Conservation (phyloP, 768 basidiomycete genomes). For the Suillus brevipes region DNA sequence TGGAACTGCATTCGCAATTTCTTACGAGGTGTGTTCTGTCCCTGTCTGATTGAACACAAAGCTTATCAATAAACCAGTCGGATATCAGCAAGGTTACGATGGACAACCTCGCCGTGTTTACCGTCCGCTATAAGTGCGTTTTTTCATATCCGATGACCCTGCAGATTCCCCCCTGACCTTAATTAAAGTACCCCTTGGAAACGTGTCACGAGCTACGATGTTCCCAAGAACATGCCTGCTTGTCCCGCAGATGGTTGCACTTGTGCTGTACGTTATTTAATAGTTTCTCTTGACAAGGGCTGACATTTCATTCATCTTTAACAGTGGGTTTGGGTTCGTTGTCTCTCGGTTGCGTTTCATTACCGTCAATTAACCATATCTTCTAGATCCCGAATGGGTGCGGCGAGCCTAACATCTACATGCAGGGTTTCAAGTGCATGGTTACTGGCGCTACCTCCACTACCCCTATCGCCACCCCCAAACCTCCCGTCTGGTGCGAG, state of each 20-base stretch:
- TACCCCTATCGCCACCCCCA: conserved; percentile 39
- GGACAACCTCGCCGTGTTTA: conserved; percentile 53
- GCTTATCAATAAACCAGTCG: conserved; percentile 33
- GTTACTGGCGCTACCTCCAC: conserved; percentile 45
- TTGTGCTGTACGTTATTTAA: conserved; percentile 41
- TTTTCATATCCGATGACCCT: neutral
- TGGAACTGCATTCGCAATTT: conserved; percentile 57
- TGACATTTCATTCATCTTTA: neutral
- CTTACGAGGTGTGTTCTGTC: conserved; percentile 41
- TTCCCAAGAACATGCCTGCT: conserved; percentile 48
- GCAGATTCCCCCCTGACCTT: neutral
- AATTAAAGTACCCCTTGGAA: conserved; percentile 51
- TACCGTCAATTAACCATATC: neutral
- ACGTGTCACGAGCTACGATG: conserved; percentile 45
- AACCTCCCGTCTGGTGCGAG: conserved; percentile 56
- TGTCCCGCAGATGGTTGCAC: conserved; percentile 53
- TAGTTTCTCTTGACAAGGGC: neutral
- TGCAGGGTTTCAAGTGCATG: conserved; percentile 47
- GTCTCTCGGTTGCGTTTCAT: neutral
- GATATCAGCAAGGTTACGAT: conserved; percentile 46
- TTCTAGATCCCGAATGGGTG: conserved; percentile 37
- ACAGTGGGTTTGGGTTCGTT: conserved; percentile 54
- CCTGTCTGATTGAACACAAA: neutral
- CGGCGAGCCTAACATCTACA: conserved; percentile 56
- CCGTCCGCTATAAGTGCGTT: conserved; percentile 47